A percentile compares a stretch with the other conserved stretches of the same genome.
These are phyloP conservation scores for Ambrosia hybrid DNA, from an alignment of 140 eudicot species.

Conservation along the genomic window DNA sequence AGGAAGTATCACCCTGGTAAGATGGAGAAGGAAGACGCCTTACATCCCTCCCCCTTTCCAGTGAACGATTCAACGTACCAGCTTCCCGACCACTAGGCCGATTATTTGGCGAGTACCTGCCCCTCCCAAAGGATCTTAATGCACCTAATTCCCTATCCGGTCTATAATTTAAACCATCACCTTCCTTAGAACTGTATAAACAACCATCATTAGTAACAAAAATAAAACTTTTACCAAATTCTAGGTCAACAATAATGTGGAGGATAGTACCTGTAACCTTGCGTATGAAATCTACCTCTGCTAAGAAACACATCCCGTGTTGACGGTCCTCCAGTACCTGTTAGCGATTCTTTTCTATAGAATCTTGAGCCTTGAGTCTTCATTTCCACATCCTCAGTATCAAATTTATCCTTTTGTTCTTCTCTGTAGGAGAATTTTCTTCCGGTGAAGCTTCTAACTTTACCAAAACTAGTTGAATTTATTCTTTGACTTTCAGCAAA, in stretches of 20 bases:
- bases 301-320: constrained; percentile 20
- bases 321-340: neutral
- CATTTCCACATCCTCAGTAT: constrained; percentile 20
- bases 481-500: constrained; percentile 26
- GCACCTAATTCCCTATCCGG: constrained; percentile 23
- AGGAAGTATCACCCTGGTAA: constrained; percentile 16
- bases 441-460: too few relatives aligned
- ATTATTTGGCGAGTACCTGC: neutral
- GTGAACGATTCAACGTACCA: too few relatives aligned
- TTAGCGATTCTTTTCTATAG: constrained; percentile 27
- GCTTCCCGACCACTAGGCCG: too few relatives aligned
- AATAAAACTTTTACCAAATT: too few relatives aligned
- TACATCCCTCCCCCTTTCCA: too few relatives aligned
- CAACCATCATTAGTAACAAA: neutral
- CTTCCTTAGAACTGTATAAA: constrained; percentile 22
- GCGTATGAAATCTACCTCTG: constrained; percentile 27
- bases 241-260: too few relatives aligned
- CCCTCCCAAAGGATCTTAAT: constrained; percentile 33
- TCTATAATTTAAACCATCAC: constrained; percentile 24
- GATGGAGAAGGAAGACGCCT: constrained; percentile 16
- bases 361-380: constrained; percentile 25
- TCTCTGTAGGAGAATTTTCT: too few relatives aligned
- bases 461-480: too few relatives aligned
- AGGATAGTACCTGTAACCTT: neutral
- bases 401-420: too few relatives aligned